Conservation (phyloP, 2,329 filamentous ascomycete species). For the Ustulina deusta region DNA sequence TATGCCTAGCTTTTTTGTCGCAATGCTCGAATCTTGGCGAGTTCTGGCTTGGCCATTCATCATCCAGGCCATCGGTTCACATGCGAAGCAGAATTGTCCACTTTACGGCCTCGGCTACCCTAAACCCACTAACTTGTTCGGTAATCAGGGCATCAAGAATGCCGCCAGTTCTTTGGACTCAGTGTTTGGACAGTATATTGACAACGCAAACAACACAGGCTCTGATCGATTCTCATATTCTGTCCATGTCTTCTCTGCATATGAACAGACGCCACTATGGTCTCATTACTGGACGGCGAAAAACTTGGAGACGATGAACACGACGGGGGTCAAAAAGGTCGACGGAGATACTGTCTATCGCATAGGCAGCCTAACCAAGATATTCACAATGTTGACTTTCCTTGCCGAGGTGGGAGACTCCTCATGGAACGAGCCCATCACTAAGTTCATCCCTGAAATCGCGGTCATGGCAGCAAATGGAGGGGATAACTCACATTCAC, state of each 20-base stretch:
- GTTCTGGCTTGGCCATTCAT: constrained; percentile 18
- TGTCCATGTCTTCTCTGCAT: constrained; percentile 50
- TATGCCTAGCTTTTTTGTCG: neutral
- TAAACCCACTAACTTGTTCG: constrained; percentile 45
- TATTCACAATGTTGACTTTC: constrained; percentile 54
- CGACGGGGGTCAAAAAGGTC: constrained; percentile 47
- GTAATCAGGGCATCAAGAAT: constrained; percentile 37
- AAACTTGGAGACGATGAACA: constrained; percentile 48
- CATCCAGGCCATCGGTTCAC: constrained; percentile 1
- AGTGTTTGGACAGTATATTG: constrained; percentile 47
- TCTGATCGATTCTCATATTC: constrained; percentile 51
- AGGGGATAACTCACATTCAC: constrained; percentile 43
- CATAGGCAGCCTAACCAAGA: constrained; percentile 53
- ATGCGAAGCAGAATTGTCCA: constrained; percentile 50
- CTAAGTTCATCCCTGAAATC: constrained; percentile 56
- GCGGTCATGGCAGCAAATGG: constrained; percentile 37
- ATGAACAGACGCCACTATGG: constrained; percentile 46
- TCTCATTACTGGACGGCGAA: constrained; percentile 49
- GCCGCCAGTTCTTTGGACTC: constrained; percentile 43
- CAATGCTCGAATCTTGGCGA: constrained; percentile 19
- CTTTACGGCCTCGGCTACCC: constrained; percentile 51
- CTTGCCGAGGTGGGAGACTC: constrained; percentile 52
- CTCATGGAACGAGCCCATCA: constrained; percentile 55
- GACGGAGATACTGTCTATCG: constrained; percentile 45
- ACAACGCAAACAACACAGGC: constrained; percentile 47